Evolutionary conservation across 495 filamentous ascomycete genomes (phyloP).

Genomic region (Friedmanniomyces endolithicus): DNA sequence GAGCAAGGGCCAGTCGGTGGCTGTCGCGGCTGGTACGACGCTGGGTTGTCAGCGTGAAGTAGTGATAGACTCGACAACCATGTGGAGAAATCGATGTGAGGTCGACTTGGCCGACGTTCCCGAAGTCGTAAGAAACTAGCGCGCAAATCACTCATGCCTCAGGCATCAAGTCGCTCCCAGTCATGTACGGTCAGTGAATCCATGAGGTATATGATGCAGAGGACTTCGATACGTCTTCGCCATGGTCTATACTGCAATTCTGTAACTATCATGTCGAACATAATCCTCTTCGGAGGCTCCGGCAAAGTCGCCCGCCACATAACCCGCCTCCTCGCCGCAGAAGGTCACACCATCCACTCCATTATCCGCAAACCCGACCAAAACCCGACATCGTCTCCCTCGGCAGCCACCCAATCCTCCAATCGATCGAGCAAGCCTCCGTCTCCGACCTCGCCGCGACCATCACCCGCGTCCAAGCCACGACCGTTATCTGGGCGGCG

Average conservation of each 20-base stretch:
- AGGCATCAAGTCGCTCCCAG: too few relatives aligned
- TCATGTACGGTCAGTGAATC: neutral
- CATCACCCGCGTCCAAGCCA: slow-evolving; percentile 17
- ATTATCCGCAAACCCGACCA: slow-evolving; percentile 28
- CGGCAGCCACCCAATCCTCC: slow-evolving; percentile 28
- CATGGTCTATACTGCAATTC: neutral
- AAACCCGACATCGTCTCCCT: slow-evolving; percentile 20
- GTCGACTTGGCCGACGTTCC: too few relatives aligned
- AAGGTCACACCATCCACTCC: slow-evolving; percentile 25
- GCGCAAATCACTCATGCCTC: too few relatives aligned
- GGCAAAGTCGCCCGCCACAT: slow-evolving; percentile 30
- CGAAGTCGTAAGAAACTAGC: too few relatives aligned
- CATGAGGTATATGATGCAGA: neutral
- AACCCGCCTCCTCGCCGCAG: slow-evolving; percentile 22
- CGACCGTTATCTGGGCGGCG: slow-evolving; percentile 24
- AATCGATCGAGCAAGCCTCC: slow-evolving; percentile 26
- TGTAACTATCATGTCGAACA: slow-evolving; percentile 14
- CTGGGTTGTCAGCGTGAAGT: too few relatives aligned
- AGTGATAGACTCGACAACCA: too few relatives aligned
- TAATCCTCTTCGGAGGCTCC: slow-evolving; percentile 30
- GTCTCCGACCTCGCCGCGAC: slow-evolving; percentile 22
- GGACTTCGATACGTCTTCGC: neutral
- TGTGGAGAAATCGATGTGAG: too few relatives aligned
- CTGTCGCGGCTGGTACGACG: too few relatives aligned
- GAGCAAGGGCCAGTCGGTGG: too few relatives aligned